phyloP scores from a whole-genome alignment of 2,329 filamentous ascomycete species.

The Pseudopyricularia javanii region DNA sequence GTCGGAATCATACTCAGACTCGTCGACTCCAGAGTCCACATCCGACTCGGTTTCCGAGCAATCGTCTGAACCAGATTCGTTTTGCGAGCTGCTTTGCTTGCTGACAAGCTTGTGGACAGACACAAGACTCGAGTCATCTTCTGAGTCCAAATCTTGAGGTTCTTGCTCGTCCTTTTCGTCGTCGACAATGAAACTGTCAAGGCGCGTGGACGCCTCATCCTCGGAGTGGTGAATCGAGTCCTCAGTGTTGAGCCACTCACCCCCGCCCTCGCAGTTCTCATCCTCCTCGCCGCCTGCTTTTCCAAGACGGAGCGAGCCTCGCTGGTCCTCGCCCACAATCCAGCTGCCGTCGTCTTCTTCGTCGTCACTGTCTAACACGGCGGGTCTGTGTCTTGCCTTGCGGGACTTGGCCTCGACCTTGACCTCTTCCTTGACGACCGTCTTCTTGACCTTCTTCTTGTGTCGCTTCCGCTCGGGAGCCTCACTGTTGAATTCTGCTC shows the following conservation, averaged over 20 bases:
- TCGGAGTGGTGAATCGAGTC: conserved; percentile 51
- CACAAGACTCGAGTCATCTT: conserved; percentile 21
- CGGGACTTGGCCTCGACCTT: conserved; percentile 19
- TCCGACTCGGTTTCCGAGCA: conserved; percentile 21
- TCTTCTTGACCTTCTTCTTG: conserved; percentile 21
- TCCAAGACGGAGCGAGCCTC: conserved; percentile 47
- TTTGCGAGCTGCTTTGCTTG: conserved; percentile 8
- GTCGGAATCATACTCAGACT: neutral
- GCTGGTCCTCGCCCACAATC: conserved; percentile 62
- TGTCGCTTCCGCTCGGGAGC: conserved; percentile 24
- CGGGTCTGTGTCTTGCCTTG: conserved; percentile 35
- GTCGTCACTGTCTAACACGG: conserved; percentile 55
- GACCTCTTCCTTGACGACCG: conserved; percentile 18
- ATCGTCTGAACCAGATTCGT: conserved; percentile 20
- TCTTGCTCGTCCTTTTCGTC: conserved; percentile 27
- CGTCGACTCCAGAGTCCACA: neutral
- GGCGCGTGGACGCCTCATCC: conserved; percentile 38
- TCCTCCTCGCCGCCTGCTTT: conserved; percentile 75
- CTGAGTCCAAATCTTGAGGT: conserved; percentile 10
- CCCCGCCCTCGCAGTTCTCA: conserved; percentile 77
- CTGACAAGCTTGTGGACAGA: conserved; percentile 18
- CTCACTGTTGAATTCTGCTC: conserved; percentile 48
- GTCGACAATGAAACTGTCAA: conserved; percentile 42
- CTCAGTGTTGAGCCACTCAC: conserved; percentile 62
- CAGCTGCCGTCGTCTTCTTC: conserved; percentile 57